These are phyloP conservation scores for Fraxinus greggii DNA, from an alignment of 305 asterid species.

Conservation along the genomic window DNA sequence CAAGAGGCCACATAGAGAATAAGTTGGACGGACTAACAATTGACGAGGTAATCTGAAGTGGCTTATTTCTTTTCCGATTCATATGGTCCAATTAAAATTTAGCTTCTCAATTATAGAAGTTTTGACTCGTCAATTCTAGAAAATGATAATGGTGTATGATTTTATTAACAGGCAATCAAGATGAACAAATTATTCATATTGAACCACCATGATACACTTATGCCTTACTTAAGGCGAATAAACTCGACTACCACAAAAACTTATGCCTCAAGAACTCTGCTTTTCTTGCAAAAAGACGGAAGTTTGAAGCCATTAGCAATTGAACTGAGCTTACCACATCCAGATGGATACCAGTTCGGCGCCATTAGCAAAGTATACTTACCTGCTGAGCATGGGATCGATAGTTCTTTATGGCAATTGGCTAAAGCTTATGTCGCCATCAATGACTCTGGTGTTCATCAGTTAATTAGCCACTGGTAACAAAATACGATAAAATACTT, in stretches of 20 bases:
- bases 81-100: not conserved
- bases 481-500: not conserved
- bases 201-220: slow-evolving; percentile 72
- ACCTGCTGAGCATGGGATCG: slow-evolving; percentile 60
- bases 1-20: slow-evolving; percentile 50
- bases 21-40: slow-evolving; percentile 58
- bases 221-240: slow-evolving; percentile 74
- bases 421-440: slow-evolving; percentile 78
- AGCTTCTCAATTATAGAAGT: not conserved
- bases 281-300: slow-evolving; percentile 62
- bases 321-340: slow-evolving; percentile 75
- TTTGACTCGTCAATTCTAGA: not conserved
- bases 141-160: not conserved
- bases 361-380: slow-evolving; percentile 55
- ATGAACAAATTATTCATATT: slow-evolving; percentile 55
- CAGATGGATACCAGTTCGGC: slow-evolving; percentile 56
- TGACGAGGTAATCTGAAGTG: slow-evolving; percentile 45
- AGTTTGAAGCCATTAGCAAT: slow-evolving; percentile 68
- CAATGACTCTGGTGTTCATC: slow-evolving; percentile 75
- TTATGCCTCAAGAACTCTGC: slow-evolving; percentile 74
- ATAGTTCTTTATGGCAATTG: slow-evolving; percentile 66
- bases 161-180: slow-evolving; percentile 50
- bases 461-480: slow-evolving; percentile 82
- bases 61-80: not conserved
- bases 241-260: slow-evolving; percentile 53